phyloP scores from a whole-genome alignment of 805 yeast genomes.

The Yamadazyma ubonensis region DNA sequence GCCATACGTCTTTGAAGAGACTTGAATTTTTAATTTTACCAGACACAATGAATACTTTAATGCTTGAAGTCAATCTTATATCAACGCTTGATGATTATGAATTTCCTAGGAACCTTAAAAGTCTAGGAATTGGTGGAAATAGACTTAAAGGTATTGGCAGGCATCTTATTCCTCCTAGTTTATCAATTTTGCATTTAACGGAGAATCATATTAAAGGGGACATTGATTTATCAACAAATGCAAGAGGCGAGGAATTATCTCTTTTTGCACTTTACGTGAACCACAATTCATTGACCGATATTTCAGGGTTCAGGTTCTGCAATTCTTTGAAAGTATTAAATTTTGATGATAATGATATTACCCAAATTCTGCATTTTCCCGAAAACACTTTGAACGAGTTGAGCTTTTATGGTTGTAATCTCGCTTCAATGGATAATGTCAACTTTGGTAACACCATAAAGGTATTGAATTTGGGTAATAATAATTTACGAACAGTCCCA shows the following conservation, averaged over 20 bases:
- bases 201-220: constrained; percentile 18
- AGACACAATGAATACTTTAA: constrained; percentile 14
- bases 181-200: constrained; percentile 18
- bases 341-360: constrained; percentile 19
- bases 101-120: constrained; percentile 16
- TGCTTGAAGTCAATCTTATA: constrained; percentile 21
- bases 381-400: constrained; percentile 16
- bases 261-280: constrained; percentile 18
- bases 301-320: constrained; percentile 18
- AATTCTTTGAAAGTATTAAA: constrained; percentile 14
- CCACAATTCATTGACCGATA: constrained; percentile 15
- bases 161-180: constrained; percentile 15
- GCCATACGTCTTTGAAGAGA: constrained; percentile 18
- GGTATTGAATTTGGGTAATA: constrained; percentile 16
- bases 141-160: constrained; percentile 7
- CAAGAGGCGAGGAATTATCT: constrained; percentile 12
- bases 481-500: constrained; percentile 10
- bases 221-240: constrained; percentile 16
- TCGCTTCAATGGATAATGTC: constrained; percentile 13
- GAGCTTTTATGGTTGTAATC: constrained; percentile 20
- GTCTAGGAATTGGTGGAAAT: constrained; percentile 22
- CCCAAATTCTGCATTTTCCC: constrained; percentile 8
- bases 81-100: constrained; percentile 15
- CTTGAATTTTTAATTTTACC: constrained; percentile 16
- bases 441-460: constrained; percentile 3